Base-by-base conservation (phyloP, 371 early-diverging fungal genomes). In the Cladochytrium tenue region DNA sequence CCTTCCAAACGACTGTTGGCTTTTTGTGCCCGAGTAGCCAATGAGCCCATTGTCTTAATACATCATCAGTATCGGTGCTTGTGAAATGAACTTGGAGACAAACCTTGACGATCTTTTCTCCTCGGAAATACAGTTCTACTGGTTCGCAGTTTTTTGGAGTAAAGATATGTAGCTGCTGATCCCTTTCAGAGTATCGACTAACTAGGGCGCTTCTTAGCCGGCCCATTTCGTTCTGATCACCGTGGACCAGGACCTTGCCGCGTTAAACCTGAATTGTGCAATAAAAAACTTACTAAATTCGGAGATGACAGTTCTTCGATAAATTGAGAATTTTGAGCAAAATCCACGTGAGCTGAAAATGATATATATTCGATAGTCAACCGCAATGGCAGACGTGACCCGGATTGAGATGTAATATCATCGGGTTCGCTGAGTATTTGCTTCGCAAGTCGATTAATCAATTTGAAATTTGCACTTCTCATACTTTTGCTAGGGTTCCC, bases 271-370 rank as follows among this genome's bases (percentile, higher is more conserved):
- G 10, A 15, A 53, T n/a, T 43, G n/a, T 43, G 23, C 7, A 27
- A 60, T n/a, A n/a, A n/a, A 15, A n/a, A 13, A 60, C 72, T 62
- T 80, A 98, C 93, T 52, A 99, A 84, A 75, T 99, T 90, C n/a
- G 93, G 90, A 2, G 98, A 92, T 35, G 91, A 90, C 36, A 99
- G 93, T 62, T 93, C 94, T 62, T 99, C 95, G 73, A 99, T 99
- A 76, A 99, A 99, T 71, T 93, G 88, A 58, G 91, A 90, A 81
- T 99, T 99, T 79, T 99, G 99, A 3, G 93, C 88, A 76, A 91
- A 99, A 79, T 99, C 99, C 7, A 99, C 99, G 71, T 99, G 99
- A 0, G 99, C 99, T 36, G 95, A 94, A 73, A 99, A 99, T 0
- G 99, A 98, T 25, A 99, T 94, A 76, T 96, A 99, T 59, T 97